Percentiles rank a stretch among this genome's conserved stretches.
These are phyloP conservation scores for Ormosia emarginata DNA, from an alignment of 306 rosid species.

Conservation along the genomic window DNA sequence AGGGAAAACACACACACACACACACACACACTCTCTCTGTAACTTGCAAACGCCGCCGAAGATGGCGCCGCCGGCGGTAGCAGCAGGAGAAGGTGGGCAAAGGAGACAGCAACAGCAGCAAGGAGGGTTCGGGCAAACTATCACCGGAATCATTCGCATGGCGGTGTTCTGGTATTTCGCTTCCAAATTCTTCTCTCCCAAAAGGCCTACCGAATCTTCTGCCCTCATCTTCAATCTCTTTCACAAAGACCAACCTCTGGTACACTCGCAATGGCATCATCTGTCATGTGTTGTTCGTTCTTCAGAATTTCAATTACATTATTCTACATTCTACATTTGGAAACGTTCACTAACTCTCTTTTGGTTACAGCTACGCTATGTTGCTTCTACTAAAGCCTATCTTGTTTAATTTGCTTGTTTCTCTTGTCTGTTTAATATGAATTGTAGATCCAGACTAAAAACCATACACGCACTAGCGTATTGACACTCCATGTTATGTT, in stretches of 20 bases:
- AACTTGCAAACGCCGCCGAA: not conserved
- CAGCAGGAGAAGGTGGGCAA: constrained; percentile 29
- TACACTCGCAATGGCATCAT: not conserved
- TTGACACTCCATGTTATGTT: too few species aligned
- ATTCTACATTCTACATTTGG: too few species aligned
- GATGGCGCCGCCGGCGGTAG: not conserved
- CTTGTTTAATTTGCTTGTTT: not conserved
- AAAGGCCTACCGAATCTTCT: constrained; percentile 63
- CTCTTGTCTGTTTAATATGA: too few species aligned
- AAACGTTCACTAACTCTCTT: too few species aligned
- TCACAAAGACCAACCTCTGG: constrained; percentile 71
- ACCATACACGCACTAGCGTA: too few species aligned
- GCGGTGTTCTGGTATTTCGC: constrained; percentile 99
- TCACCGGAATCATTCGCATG: constrained; percentile 83
- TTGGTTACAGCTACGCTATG: too few species aligned
- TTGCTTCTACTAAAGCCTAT: too few species aligned
- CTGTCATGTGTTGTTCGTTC: too few species aligned
- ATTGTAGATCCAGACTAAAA: too few species aligned
- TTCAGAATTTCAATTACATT: too few species aligned
- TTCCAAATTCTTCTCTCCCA: constrained; percentile 84
- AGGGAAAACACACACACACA: too few species aligned
- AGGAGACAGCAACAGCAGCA: constrained; percentile 35
- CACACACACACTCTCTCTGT: not conserved
- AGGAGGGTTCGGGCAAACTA: constrained; percentile 39
- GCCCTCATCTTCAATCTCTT: constrained; percentile 67